Conservation (phyloP, 192 early-diverging fungal genomes). For the Gigaspora rosea region DNA sequence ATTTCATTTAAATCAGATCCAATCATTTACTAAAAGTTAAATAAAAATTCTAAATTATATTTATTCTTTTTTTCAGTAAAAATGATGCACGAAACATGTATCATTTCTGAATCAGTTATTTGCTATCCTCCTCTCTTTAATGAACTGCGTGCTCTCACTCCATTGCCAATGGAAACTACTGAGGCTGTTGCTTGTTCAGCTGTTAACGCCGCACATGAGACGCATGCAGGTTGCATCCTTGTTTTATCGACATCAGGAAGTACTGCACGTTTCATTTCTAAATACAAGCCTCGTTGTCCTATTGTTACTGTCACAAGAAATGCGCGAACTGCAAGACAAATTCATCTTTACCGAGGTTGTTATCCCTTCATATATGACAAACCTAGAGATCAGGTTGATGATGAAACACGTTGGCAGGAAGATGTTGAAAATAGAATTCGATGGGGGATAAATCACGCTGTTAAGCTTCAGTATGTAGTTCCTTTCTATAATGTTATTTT, state of each 20-base stretch:
- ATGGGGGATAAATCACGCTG: slow-evolving; percentile 76
- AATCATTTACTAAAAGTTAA: no score
- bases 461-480: slow-evolving; percentile 54
- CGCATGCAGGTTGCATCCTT: slow-evolving; percentile 85
- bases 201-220: slow-evolving; percentile 79
- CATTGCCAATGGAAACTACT: slow-evolving; percentile 76
- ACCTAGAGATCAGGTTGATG: slow-evolving; percentile 35
- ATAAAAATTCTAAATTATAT: no score
- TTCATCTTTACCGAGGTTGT: slow-evolving; percentile 80
- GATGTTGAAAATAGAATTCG: slow-evolving; percentile 79
- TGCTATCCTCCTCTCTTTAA: slow-evolving; percentile 95
- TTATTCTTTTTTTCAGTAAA: slow-evolving; percentile 49
- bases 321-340: slow-evolving; percentile 68
- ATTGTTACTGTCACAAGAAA: slow-evolving; percentile 91
- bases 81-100: slow-evolving; percentile 94
- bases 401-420: slow-evolving; percentile 73
- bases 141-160: slow-evolving; percentile 76
- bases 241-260: slow-evolving; percentile 89
- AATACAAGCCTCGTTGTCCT: slow-evolving; percentile 91
- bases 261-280: slow-evolving; percentile 86
- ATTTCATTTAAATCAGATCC: no score
- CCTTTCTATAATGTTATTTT: not conserved
- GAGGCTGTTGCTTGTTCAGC: slow-evolving; percentile 94
- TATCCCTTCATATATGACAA: slow-evolving; percentile 75
- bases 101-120: slow-evolving; percentile 89